These are phyloP conservation scores for Lodderomyces theae DNA, from an alignment of 1,139 yeast species.

Conservation along the genomic window DNA sequence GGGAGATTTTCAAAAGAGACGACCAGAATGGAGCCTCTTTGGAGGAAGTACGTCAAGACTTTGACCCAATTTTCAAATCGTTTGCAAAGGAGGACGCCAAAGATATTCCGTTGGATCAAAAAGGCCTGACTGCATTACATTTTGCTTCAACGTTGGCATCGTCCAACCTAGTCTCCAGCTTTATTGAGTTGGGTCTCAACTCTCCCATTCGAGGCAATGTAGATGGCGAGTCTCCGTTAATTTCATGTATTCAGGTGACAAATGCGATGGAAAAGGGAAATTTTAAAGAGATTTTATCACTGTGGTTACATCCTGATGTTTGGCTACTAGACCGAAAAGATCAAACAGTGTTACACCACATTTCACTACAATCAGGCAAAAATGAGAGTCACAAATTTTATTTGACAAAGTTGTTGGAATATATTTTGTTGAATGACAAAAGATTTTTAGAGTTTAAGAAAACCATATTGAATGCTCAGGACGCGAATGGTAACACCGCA, in stretches of 20 bases:
- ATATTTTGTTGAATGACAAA: constrained; percentile 58
- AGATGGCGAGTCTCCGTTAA: constrained; percentile 41
- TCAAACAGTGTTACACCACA: constrained; percentile 38
- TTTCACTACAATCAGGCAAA: constrained; percentile 29
- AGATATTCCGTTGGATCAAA: constrained; percentile 42
- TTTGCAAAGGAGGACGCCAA: constrained; percentile 15
- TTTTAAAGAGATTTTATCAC: constrained; percentile 30
- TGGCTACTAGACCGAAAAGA: constrained; percentile 36
- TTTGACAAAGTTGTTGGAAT: constrained; percentile 71
- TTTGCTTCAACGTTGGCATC: constrained; percentile 47
- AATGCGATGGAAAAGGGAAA: constrained; percentile 48
- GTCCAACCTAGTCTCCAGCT: constrained; percentile 33
- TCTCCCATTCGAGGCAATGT: constrained; percentile 43
- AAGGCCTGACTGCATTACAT: constrained; percentile 47
- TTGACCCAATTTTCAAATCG: constrained; percentile 21
- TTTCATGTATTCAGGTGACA: constrained; percentile 42
- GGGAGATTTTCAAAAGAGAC: constrained; percentile 45
- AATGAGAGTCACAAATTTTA: constrained; percentile 57
- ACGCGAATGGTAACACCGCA: constrained; percentile 80
- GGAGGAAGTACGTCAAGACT: constrained; percentile 30
- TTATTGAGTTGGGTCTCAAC: constrained; percentile 35
- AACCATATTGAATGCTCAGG: constrained; percentile 72
- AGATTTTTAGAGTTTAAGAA: constrained; percentile 61
- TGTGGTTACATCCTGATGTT: constrained; percentile 39
- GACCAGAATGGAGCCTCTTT: constrained; percentile 29